Base-by-base conservation (phyloP, 75 land plant genomes). In the Isoetes taiwanensis region DNA sequence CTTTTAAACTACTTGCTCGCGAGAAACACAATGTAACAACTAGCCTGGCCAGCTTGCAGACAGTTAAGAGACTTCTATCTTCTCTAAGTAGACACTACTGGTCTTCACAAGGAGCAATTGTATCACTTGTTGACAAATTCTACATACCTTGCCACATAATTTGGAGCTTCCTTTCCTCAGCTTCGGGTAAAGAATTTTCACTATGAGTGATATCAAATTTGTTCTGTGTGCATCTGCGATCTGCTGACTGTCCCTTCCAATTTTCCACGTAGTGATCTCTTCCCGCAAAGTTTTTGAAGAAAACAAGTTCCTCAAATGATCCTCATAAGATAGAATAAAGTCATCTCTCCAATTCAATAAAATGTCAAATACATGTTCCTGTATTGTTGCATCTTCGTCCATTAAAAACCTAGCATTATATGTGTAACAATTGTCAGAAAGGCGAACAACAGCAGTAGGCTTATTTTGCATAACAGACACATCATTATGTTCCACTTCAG, bases 381-480 rank as follows among this genome's bases (percentile, higher is more conserved):
- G 99, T 41, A 88, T 64, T 54, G 78, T 83, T 43, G 99, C 69
- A 73, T 93, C 99, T 57, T 59, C 74, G 27, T 79, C 85, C 76
- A 83, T 82, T 31, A 93, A 72, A 71, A 84, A 76, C 77, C 99
- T 93, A 65, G n/a, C n/a, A n/a, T n/a, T n/a, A n/a, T n/a, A n/a
- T n/a, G n/a, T n/a, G n/a, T n/a, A n/a, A n/a, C n/a, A n/a, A n/a
- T n/a, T n/a, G n/a, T n/a, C n/a, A n/a, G n/a, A n/a, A n/a, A n/a
- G n/a, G n/a, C n/a, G n/a, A n/a, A n/a, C n/a, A n/a, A n/a, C n/a
- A n/a, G n/a, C n/a, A n/a, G n/a, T n/a, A n/a, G n/a, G n/a, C n/a
- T n/a, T n/a, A n/a, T n/a, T n/a, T n/a, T n/a, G n/a, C n/a, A n/a
- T n/a, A n/a, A n/a, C n/a, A n/a, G n/a, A n/a, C n/a, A n/a, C n/a